Conservation (phyloP, 257 asterid genomes). For the Solanum corneliomulleri region DNA sequence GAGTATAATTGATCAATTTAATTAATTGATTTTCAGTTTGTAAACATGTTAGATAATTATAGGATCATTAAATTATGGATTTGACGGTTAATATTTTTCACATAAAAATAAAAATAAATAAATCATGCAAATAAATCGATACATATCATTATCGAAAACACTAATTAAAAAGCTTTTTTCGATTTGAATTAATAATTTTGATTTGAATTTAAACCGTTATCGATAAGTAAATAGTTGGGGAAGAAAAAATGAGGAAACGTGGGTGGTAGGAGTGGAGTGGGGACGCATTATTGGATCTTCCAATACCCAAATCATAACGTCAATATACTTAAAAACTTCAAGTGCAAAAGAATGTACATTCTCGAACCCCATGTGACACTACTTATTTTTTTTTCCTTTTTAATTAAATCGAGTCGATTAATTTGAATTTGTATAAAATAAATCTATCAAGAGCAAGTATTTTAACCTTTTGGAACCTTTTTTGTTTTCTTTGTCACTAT, state of each 20-base stretch:
- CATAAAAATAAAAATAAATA: too few relatives aligned
- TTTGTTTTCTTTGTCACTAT: too few relatives aligned
- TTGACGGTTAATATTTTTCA: too few relatives aligned
- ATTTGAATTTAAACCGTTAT: rapidly evolving
- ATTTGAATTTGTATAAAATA: background rate
- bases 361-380: background rate
- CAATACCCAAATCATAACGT: background rate
- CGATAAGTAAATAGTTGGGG: background rate
- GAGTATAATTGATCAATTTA: rapidly evolving
- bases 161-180: too few relatives aligned
- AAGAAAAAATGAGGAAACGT: background rate
- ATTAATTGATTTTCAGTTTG: background rate
- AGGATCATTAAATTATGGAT: too few relatives aligned
- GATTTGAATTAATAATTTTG: too few relatives aligned
- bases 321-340: background rate
- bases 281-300: background rate
- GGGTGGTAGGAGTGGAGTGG: background rate
- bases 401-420: background rate
- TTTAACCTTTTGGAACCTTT: too few relatives aligned
- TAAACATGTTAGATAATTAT: too few relatives aligned
- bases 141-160: too few relatives aligned
- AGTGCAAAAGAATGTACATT: background rate
- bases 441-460: background rate
- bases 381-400: background rate
- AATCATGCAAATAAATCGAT: background rate